phyloP scores from a whole-genome alignment of 441 rosid species.

The Pelargonium cotyledonis region DNA sequence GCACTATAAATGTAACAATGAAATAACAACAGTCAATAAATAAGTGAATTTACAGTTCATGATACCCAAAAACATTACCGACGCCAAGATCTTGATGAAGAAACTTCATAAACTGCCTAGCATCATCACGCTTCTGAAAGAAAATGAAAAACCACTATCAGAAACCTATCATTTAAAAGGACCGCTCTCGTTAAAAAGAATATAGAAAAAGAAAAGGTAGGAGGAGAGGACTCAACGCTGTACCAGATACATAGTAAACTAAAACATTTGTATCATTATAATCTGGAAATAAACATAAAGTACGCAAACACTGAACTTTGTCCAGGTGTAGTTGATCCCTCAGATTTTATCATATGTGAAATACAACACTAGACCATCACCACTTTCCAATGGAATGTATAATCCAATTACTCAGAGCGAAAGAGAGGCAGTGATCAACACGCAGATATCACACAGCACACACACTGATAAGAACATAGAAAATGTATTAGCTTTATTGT shows the following conservation, averaged over 20 bases:
- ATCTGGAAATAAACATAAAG: neutral
- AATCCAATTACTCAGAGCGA: neutral
- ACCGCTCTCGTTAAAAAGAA: no score
- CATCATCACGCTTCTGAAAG: conserved; percentile 88
- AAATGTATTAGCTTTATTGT: no score
- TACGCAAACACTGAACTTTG: neutral
- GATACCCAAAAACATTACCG: conserved; percentile 44
- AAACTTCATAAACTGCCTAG: conserved; percentile 94
- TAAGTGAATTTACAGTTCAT: neutral
- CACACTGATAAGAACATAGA: neutral
- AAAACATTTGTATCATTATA: neutral
- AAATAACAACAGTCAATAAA: no score
- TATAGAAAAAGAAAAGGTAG: neutral
- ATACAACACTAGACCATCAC: no score
- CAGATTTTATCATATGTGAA: no score
- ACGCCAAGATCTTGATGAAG: conserved; percentile 97
- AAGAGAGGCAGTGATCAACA: neutral
- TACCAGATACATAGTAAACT: neutral
- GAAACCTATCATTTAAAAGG: conserved; percentile 8
- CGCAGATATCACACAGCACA: neutral
- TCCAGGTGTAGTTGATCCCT: neutral
- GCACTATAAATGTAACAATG: no score
- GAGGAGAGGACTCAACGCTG: neutral
- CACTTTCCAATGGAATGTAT: neutral
- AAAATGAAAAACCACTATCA: conserved; percentile 21